A percentile compares a stretch with the other conserved stretches of the same genome.
These are phyloP conservation scores for Fraxinus anomala DNA, from an alignment of 257 asterid genomes.

Conservation along the genomic window DNA sequence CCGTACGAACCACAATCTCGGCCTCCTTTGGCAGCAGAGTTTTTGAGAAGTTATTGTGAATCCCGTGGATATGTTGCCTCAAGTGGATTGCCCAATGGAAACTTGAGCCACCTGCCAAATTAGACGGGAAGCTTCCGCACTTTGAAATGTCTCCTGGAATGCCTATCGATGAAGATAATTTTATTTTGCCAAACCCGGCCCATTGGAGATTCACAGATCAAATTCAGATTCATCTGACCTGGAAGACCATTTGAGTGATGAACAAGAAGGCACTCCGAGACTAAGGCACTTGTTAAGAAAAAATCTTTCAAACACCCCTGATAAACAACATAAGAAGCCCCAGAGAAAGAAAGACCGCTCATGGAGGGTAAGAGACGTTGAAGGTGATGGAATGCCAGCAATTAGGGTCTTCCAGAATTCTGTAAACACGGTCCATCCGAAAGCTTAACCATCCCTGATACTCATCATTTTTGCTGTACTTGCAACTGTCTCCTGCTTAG, in stretches of 20 bases:
- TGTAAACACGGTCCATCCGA: constrained; percentile 51
- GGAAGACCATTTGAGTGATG: constrained; percentile 32
- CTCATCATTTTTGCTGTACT: too few relatives aligned
- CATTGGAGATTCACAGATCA: constrained; percentile 29
- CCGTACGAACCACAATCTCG: constrained; percentile 69
- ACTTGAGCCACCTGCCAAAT: constrained; percentile 82
- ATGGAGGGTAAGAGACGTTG: constrained; percentile 67
- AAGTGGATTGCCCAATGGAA: constrained; percentile 91
- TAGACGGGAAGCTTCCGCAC: constrained; percentile 86
- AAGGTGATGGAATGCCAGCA: constrained; percentile 80
- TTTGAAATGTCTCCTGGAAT: constrained; percentile 69
- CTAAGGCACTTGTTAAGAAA: constrained; percentile 38
- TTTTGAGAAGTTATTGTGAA: constrained; percentile 59
- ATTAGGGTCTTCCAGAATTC: constrained; percentile 75
- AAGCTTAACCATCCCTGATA: constrained; percentile 16
- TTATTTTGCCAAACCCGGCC: constrained; percentile 16
- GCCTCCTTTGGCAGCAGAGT: constrained; percentile 70
- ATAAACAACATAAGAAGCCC: constrained; percentile 84
- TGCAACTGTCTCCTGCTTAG: too few relatives aligned
- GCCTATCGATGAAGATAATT: constrained; percentile 33
- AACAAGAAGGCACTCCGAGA: constrained; percentile 25
- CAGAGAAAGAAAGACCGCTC: constrained; percentile 80
- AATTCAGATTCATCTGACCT: constrained; percentile 37
- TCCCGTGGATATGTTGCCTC: constrained; percentile 92
- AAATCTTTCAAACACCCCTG: constrained; percentile 48